phyloP scores from a whole-genome alignment of 768 basidiomycete genomes.

The Trametes cubensis region DNA sequence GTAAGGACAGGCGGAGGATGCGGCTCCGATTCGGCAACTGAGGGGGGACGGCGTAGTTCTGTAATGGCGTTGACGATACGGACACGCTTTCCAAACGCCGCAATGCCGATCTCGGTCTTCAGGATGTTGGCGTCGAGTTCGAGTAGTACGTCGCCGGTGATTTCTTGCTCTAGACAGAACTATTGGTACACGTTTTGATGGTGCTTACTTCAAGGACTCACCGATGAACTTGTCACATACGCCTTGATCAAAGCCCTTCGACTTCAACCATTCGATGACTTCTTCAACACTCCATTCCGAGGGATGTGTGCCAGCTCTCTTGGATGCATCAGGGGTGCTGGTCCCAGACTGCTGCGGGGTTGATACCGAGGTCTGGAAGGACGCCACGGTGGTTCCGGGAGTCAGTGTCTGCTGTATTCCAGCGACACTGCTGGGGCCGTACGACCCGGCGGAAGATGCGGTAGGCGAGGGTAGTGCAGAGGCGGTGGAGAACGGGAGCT shows the following conservation, averaged over 20 bases:
- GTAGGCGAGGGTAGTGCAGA: constrained; percentile 28
- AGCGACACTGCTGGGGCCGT: constrained; percentile 28
- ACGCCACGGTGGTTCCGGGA: constrained; percentile 28
- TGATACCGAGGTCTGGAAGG: constrained; percentile 19
- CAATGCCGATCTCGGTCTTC: constrained; percentile 91
- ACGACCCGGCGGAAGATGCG: constrained; percentile 25
- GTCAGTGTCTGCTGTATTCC: constrained; percentile 32
- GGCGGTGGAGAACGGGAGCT: constrained; percentile 19
- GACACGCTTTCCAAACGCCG: constrained; percentile 92
- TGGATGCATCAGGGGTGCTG: constrained; percentile 22
- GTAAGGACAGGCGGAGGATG: constrained; percentile 24
- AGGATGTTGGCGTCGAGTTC: constrained; percentile 91
- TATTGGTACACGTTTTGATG: constrained; percentile 1
- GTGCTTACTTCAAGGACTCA: constrained; percentile 39
- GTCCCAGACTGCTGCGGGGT: constrained; percentile 5
- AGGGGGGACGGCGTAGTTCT: constrained; percentile 78
- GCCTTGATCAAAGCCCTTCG: constrained; percentile 81
- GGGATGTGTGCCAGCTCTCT: constrained; percentile 48
- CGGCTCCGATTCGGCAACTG: constrained; percentile 55
- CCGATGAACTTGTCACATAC: constrained; percentile 87
- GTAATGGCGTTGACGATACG: constrained; percentile 91
- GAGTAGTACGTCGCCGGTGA: constrained; percentile 94
- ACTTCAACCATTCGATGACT: constrained; percentile 85
- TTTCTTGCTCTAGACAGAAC: constrained; percentile 83
- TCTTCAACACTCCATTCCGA: constrained; percentile 86